Evolutionary conservation across 495 filamentous ascomycete species (phyloP).

Genomic region (Apodospora peruviana): DNA sequence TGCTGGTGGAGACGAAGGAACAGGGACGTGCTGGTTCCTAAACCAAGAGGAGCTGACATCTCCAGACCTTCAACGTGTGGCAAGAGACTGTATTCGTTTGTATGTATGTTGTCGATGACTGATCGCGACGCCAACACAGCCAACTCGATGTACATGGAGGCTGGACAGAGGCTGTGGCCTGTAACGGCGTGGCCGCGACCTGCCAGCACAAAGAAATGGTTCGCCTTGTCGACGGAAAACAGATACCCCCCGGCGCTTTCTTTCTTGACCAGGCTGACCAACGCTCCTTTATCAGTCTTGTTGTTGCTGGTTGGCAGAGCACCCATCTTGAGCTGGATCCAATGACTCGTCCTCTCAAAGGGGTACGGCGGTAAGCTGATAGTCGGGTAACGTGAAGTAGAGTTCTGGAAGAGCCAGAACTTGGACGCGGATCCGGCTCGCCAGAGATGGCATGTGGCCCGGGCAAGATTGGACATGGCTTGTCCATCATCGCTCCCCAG

Average conservation of each 20-base stretch:
- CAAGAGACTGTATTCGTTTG: too few relatives aligned
- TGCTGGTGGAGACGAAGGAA: too few relatives aligned
- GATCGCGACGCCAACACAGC: too few relatives aligned
- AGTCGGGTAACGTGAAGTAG: constrained; percentile 20
- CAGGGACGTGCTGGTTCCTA: too few relatives aligned
- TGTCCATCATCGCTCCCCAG: neutral
- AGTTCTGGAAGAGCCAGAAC: neutral
- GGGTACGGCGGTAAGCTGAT: constrained; percentile 35
- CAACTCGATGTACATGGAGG: constrained; percentile 38
- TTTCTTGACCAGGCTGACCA: neutral
- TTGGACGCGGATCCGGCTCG: neutral
- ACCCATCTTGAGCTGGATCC: constrained; percentile 15
- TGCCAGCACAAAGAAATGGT: neutral
- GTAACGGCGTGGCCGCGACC: neutral
- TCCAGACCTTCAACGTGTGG: too few relatives aligned
- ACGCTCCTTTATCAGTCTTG: neutral
- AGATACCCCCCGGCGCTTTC: neutral
- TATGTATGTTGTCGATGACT: too few relatives aligned
- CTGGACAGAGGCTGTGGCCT: constrained; percentile 37
- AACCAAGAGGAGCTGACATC: too few relatives aligned
- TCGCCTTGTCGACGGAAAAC: neutral
- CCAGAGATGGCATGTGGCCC: neutral
- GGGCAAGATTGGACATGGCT: neutral
- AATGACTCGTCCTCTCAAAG: constrained; percentile 26
- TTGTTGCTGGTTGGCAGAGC: neutral